Percentiles rank a stretch among this genome's conserved stretches.
Evolutionary conservation across 495 filamentous ascomycete species (phyloP).

Genomic region (Penicillium egyptiacum): DNA sequence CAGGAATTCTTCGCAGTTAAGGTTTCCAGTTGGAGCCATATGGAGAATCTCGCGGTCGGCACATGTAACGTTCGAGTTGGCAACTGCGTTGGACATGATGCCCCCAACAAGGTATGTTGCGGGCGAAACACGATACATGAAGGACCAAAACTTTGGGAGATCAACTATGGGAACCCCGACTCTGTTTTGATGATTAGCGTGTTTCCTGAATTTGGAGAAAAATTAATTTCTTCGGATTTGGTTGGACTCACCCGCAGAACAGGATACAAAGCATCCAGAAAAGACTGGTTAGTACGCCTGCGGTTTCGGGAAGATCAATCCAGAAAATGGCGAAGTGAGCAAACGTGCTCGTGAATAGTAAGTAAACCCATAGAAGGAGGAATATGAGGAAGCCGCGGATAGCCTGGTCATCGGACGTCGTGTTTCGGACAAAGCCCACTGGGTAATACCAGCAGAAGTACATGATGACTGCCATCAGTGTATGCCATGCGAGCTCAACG

Average conservation of each 20-base stretch:
- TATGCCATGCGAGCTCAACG: constrained; percentile 61
- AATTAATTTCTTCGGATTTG: not conserved
- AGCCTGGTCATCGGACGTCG: not conserved
- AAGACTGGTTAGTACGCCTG: not conserved
- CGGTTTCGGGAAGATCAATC: not conserved
- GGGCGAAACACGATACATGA: constrained; percentile 44
- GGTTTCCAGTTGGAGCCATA: constrained; percentile 5
- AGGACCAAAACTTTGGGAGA: constrained; percentile 47
- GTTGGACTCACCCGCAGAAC: constrained; percentile 22
- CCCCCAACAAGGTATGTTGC: constrained; percentile 51
- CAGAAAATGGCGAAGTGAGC: constrained; percentile 3
- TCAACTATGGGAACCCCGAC: constrained; percentile 37
- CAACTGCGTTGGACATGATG: constrained; percentile 38
- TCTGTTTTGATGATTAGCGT: constrained; percentile 54
- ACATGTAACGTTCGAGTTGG: constrained; percentile 33
- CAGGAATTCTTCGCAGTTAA: constrained; percentile 43
- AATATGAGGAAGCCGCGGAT: constrained; percentile 24
- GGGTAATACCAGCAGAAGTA: constrained; percentile 57
- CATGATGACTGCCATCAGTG: constrained; percentile 52
- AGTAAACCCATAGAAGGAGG: constrained; percentile 24
- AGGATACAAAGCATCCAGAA: constrained; percentile 6
- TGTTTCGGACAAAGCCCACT: constrained; percentile 36
- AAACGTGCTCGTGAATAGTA: constrained; percentile 8
- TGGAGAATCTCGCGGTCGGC: constrained; percentile 34
- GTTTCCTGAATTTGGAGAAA: constrained; percentile 24